Evolutionary conservation across 192 early-diverging fungal genomes (phyloP).

Genomic region (Diversispora eburnea): DNA sequence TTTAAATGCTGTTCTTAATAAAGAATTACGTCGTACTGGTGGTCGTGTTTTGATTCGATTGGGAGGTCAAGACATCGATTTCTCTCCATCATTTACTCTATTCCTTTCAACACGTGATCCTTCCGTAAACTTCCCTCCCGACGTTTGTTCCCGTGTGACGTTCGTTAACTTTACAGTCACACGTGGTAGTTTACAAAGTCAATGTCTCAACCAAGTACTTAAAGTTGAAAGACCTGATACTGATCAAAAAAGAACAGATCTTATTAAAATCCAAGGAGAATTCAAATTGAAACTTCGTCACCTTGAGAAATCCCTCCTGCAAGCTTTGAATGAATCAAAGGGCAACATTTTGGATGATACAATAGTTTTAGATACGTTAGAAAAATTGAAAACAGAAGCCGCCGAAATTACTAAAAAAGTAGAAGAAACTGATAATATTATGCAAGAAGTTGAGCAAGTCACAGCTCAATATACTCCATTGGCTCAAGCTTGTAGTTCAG

Average conservation of each 20-base stretch:
- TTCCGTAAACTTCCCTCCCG: slow-evolving; percentile 89
- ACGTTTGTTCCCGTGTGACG: slow-evolving; percentile 94
- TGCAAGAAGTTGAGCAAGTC: slow-evolving; percentile 94
- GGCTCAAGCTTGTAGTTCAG: slow-evolving; percentile 83
- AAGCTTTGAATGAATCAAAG: slow-evolving; percentile 89
- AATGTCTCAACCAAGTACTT: slow-evolving; percentile 95
- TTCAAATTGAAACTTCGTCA: slow-evolving; percentile 90
- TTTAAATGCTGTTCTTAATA: slow-evolving; percentile 96
- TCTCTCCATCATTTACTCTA: slow-evolving; percentile 93
- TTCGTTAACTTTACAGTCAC: slow-evolving; percentile 99
- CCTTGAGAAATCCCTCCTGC: slow-evolving; percentile 89
- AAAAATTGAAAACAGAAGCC: slow-evolving; percentile 94
- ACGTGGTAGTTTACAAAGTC: slow-evolving; percentile 90
- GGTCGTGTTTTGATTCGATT: slow-evolving; percentile 93
- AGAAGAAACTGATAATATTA: slow-evolving; percentile 88
- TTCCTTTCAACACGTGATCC: slow-evolving; percentile 95
- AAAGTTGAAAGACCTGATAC: slow-evolving; percentile 95
- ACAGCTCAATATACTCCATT: slow-evolving; percentile 87
- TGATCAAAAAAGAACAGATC: slow-evolving; percentile 85
- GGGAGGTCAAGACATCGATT: slow-evolving; percentile 98
- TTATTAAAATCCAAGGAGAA: slow-evolving; percentile 94
- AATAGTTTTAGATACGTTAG: slow-evolving; percentile 87
- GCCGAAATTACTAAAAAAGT: slow-evolving; percentile 91
- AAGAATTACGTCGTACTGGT: slow-evolving; percentile 92
- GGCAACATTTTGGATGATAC: slow-evolving; percentile 99